Evolutionary conservation across 2,329 filamentous ascomycete species (phyloP).

Genomic region (Rosellinia necatrix): DNA sequence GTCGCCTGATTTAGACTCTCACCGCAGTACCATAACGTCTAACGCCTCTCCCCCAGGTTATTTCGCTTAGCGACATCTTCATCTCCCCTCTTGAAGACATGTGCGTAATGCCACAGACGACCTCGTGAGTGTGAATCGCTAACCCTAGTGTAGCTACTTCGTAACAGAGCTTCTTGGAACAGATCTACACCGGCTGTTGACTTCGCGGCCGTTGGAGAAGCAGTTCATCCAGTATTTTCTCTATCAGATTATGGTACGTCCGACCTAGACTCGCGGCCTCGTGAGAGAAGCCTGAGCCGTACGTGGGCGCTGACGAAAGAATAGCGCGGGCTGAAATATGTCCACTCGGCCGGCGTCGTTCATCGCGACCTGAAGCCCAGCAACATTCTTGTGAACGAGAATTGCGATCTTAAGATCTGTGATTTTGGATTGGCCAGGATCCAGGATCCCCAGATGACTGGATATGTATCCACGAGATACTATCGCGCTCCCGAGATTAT

Average conservation of each 20-base stretch:
- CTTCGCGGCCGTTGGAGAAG: slow-evolving; percentile 94
- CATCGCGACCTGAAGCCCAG: slow-evolving; percentile 97
- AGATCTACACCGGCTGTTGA: slow-evolving; percentile 92
- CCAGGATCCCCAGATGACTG: slow-evolving; percentile 99
- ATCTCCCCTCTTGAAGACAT: slow-evolving; percentile 99
- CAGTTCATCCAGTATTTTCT: slow-evolving; percentile 99
- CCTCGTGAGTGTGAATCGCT: slow-evolving; percentile 25
- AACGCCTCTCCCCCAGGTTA: slow-evolving; percentile 66
- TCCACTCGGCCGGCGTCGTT: slow-evolving; percentile 96
- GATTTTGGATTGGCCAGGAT: slow-evolving; percentile 97
- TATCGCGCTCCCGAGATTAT: slow-evolving; percentile 99
- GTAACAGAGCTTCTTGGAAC: slow-evolving; percentile 97
- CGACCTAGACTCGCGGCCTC: not conserved
- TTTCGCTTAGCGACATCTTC: slow-evolving; percentile 98
- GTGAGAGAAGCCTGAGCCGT: not conserved
- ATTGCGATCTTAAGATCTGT: slow-evolving; percentile 99
- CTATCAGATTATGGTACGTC: slow-evolving; percentile 92
- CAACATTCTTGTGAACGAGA: slow-evolving; percentile 99
- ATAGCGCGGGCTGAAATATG: slow-evolving; percentile 96
- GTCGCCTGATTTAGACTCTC: slow-evolving; percentile 34
- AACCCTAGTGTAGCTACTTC: slow-evolving; percentile 71
- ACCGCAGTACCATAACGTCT: slow-evolving; percentile 19
- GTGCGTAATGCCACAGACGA: slow-evolving; percentile 57
- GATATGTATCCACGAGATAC: slow-evolving; percentile 97
- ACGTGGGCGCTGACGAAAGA: slow-evolving; percentile 7